A percentile compares a stretch with the other conserved stretches of the same genome.
phyloP scores from a whole-genome alignment of 352 stramenopile genomes.

The Saprolegnia diclina region DNA sequence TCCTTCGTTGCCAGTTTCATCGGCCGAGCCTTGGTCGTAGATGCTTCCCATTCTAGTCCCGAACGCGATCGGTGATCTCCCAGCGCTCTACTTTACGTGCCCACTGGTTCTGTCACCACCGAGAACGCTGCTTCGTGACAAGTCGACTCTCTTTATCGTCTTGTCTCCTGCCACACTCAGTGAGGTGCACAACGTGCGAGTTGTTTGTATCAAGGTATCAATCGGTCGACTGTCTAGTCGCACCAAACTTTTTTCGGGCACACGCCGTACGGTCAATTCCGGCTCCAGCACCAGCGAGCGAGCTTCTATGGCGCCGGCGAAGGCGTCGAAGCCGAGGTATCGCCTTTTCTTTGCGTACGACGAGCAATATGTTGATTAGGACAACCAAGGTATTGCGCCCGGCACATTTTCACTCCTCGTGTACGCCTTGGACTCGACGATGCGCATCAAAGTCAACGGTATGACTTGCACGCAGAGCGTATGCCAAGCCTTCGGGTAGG shows the following conservation, averaged over 20 bases:
- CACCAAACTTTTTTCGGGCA: slow-evolving; percentile 15
- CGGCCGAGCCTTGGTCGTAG: background rate
- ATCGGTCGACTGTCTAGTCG: background rate
- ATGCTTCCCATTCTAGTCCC: background rate
- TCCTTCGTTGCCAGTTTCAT: background rate
- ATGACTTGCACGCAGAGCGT: background rate
- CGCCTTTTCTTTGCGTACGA: background rate
- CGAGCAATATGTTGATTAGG: background rate
- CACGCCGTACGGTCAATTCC: slow-evolving; percentile 6
- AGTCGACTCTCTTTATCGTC: slow-evolving; percentile 15
- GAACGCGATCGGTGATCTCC: background rate
- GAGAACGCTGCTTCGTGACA: background rate
- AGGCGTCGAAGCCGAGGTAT: background rate
- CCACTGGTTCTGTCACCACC: background rate
- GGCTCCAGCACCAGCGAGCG: background rate
- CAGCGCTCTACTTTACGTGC: slow-evolving; percentile 9
- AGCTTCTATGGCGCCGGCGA: background rate
- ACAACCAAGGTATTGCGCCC: background rate
- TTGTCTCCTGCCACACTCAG: background rate
- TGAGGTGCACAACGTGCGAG: background rate
- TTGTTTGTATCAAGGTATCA: background rate
- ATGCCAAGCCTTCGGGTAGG: background rate
- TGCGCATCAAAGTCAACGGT: slow-evolving; percentile 15
- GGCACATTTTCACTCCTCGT: background rate
- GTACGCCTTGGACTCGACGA: background rate